Evolutionary conservation across 2,329 filamentous ascomycete species (phyloP).

Genomic region (Apiospora aurea): DNA sequence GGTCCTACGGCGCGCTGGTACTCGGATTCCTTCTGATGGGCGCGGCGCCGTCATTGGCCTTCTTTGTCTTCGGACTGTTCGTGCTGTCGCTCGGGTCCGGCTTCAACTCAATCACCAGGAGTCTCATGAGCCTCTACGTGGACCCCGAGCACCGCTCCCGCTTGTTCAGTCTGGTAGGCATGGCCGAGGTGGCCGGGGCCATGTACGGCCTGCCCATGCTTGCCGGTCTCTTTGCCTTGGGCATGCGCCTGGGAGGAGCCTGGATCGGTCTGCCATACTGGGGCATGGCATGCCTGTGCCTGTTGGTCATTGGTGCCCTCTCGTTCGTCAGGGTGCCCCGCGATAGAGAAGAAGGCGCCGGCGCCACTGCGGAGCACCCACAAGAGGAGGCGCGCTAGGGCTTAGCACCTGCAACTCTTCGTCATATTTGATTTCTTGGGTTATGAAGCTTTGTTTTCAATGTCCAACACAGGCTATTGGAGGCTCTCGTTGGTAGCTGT

Average conservation of each 20-base stretch:
- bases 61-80: conserved; percentile 39
- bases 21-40: conserved; percentile 37
- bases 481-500: not conserved
- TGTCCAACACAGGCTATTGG: no score
- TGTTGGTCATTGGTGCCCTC: conserved; percentile 20
- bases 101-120: conserved; percentile 38
- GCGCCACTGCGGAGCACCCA: not conserved
- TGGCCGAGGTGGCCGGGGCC: conserved; percentile 40
- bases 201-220: conserved; percentile 41
- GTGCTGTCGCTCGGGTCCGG: conserved; percentile 41
- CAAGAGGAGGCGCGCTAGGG: not conserved
- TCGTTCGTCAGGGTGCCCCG: conserved; percentile 26
- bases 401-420: not conserved
- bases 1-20: conserved; percentile 36
- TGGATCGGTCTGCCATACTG: conserved; percentile 44
- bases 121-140: conserved; percentile 42
- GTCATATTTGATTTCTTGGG: not conserved
- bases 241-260: conserved; percentile 36
- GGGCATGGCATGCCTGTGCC: conserved; percentile 33
- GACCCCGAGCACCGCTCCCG: conserved; percentile 40
- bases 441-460: not conserved
- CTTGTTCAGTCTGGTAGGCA: conserved; percentile 41
- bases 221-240: conserved; percentile 41
- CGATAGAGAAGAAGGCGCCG: not conserved
- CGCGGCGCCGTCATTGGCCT: conserved; percentile 35